Evolutionary conservation across 2,329 filamentous ascomycete species (phyloP).

Genomic region (Diplodia mutila): DNA sequence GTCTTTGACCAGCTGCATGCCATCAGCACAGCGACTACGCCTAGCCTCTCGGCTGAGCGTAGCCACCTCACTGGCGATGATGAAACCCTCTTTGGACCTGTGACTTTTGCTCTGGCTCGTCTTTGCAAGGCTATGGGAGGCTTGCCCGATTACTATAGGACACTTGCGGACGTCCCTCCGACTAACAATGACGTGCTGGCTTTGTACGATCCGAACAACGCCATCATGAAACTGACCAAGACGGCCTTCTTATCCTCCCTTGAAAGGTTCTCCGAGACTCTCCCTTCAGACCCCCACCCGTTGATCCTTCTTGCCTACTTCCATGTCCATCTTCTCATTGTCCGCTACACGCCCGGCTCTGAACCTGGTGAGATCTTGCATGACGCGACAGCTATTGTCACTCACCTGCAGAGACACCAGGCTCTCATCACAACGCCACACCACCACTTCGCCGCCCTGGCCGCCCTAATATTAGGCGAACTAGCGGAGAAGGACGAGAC

Average conservation of each 20-base stretch:
- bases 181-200: conserved; percentile 29
- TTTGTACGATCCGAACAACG: conserved; percentile 34
- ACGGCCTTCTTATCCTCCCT: conserved; percentile 38
- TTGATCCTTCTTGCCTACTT: conserved; percentile 41
- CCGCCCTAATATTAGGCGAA: conserved; percentile 41
- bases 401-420: conserved; percentile 31
- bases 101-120: conserved; percentile 43
- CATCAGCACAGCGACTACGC: conserved; percentile 39
- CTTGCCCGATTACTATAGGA: conserved; percentile 33
- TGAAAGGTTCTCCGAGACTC: conserved; percentile 37
- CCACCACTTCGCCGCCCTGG: conserved; percentile 42
- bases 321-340: conserved; percentile 41
- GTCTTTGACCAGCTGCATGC: conserved; percentile 45
- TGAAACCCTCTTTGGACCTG: conserved; percentile 23
- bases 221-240: conserved; percentile 35
- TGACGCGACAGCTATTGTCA: conserved; percentile 37
- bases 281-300: conserved; percentile 34
- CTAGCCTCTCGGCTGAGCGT: conserved; percentile 38
- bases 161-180: conserved; percentile 34
- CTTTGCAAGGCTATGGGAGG: conserved; percentile 34
- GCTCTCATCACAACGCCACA: conserved; percentile 39
- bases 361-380: conserved; percentile 35
- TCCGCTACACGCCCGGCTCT: conserved; percentile 35
- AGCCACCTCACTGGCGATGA: conserved; percentile 32
- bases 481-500: conserved; percentile 41